Evolutionary conservation across 169 alveolate species (phyloP), one percentile per base, ranked within the genome.

Genomic region (Plasmodium vivax): DNA sequence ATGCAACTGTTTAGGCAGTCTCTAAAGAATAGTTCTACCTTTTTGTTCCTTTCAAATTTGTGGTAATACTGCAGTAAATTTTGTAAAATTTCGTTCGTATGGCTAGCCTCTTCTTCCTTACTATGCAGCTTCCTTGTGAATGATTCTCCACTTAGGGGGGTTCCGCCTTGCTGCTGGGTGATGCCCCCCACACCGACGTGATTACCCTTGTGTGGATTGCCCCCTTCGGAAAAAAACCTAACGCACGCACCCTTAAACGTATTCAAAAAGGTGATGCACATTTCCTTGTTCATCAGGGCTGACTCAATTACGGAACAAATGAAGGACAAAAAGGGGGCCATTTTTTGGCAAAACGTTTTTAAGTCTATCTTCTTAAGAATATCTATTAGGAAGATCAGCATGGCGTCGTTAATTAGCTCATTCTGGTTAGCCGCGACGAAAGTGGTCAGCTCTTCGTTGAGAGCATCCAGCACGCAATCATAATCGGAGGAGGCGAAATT

Each of bases 1-100:
- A 88, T 32, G 43, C 94, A 80, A 23, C 83, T 79, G 68, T 77
- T 88, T 80, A 88, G 19, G 41, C 94, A 88, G 47, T 88, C 94
- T 34, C 43, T 80, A 51, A 80, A 19, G 68, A 41, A 88, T 43
- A 88, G 51, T 62, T 88, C 94, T 14, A 79, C 36, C 36, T 88
- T 88, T 88, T 73, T 88, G 23, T 88, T 79, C 14, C 80, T 88
- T 62, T 79, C 83, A 41, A 27, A 74, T 62, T 88, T 80, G 6
- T 51, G 36, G 45, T 88, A 51, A 36, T 2, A 58, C 7, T 54
- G 72, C 23, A 88, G 38, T 51, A 88, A 6, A 34, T 62, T 38
- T n/a, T 43, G 23, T 85, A 88, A 16, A 68, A 62, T 30, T 80
- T 16, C 62, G 38, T 88, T 81, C 43, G 16, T 45, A 6, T 88